Evolutionary conservation across 305 asterid genomes (phyloP).

Genomic region (Fraxinus latifolia): DNA sequence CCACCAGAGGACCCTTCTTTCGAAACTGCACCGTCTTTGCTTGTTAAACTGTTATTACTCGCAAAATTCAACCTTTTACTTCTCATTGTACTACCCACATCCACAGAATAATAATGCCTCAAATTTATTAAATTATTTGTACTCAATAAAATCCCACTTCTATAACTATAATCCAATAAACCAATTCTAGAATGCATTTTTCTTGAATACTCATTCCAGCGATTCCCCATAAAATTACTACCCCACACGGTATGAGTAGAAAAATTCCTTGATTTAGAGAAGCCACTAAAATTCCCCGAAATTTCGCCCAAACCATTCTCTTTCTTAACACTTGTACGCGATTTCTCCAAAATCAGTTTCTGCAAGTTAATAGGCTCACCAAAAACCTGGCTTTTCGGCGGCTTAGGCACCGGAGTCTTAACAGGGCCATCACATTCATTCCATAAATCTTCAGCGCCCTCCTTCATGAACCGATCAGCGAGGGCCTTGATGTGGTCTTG

Average conservation of each 20-base stretch:
- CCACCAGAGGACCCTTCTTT: constrained; percentile 27
- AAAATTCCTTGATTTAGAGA: constrained; percentile 29
- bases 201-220: constrained; percentile 20
- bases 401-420: constrained; percentile 23
- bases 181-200: constrained; percentile 22
- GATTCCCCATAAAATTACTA: constrained; percentile 21
- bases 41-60: constrained; percentile 35
- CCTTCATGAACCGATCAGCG: constrained; percentile 92
- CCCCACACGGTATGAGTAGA: constrained; percentile 29
- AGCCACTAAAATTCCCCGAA: constrained; percentile 21
- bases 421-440: constrained; percentile 73
- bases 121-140: constrained; percentile 21
- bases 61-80: constrained; percentile 30
- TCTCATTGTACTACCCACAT: constrained; percentile 22
- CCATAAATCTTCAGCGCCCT: constrained; percentile 96
- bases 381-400: constrained; percentile 21
- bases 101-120: constrained; percentile 48
- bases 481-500: constrained; percentile 68
- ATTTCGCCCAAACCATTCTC: background rate
- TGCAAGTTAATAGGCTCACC: constrained; percentile 52
- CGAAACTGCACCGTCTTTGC: constrained; percentile 28
- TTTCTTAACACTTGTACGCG: constrained; percentile 13
- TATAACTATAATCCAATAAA: constrained; percentile 15
- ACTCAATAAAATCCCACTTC: constrained; percentile 28
- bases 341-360: constrained; percentile 35